Conservation (phyloP, 2,329 filamentous ascomycete species). For the Fusarium sp. region DNA sequence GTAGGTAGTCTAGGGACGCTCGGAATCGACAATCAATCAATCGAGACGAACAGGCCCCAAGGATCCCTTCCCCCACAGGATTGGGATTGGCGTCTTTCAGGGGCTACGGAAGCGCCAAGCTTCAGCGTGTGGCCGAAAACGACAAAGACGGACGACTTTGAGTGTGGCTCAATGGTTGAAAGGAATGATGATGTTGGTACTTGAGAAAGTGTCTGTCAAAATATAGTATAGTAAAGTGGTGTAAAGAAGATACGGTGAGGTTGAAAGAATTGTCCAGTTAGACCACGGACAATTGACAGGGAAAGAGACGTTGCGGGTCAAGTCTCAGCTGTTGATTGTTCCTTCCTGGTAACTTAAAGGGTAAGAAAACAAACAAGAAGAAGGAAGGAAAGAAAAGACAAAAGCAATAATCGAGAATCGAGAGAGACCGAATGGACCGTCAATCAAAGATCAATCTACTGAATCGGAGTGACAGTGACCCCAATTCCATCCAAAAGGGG, state of each 20-base stretch:
- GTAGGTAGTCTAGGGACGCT: background rate
- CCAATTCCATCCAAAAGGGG: constrained; percentile 42
- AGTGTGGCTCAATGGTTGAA: constrained; percentile 15
- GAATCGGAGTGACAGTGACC: constrained; percentile 5
- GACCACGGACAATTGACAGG: constrained; percentile 1
- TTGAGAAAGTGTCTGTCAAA: background rate
- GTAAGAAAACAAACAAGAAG: constrained; percentile 18
- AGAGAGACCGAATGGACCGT: constrained; percentile 9
- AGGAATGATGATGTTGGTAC: constrained; percentile 21
- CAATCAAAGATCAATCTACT: constrained; percentile 7
- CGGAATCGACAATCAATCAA: constrained; percentile 4
- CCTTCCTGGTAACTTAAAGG: constrained; percentile 8
- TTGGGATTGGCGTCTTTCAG: constrained; percentile 43
- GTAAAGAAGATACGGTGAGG: constrained; percentile 21
- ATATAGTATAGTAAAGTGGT: background rate
- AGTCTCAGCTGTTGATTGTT: constrained; percentile 1
- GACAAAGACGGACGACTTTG: constrained; percentile 26
- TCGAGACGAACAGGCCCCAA: constrained; percentile 18
- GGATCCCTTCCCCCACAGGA: constrained; percentile 47
- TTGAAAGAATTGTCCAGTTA: constrained; percentile 11
- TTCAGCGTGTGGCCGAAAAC: constrained; percentile 35
- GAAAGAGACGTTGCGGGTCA: constrained; percentile 16
- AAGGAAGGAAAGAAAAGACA: background rate
- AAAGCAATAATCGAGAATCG: constrained; percentile 19
- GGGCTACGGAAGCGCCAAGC: constrained; percentile 43